Evolutionary conservation across 1,284 basidiomycete species (phyloP).

Genomic region (Pseudozyma flocculosa): DNA sequence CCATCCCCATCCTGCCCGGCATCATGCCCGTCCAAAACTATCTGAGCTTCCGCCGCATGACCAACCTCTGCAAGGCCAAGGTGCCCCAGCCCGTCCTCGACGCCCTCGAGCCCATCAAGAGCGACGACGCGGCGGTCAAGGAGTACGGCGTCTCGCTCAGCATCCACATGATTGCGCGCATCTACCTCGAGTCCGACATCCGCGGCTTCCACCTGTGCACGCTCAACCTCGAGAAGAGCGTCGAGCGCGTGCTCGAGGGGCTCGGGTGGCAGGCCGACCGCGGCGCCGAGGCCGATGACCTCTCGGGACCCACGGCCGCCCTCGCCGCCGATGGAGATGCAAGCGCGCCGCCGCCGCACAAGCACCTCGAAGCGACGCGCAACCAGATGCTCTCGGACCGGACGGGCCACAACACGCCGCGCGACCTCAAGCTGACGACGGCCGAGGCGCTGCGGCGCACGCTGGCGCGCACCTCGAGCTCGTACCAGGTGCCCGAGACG

Average conservation of each 20-base stretch:
- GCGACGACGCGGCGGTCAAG: constrained; percentile 85
- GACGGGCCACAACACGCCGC: constrained; percentile 32
- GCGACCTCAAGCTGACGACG: constrained; percentile 26
- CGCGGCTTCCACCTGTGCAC: constrained; percentile 93
- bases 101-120: constrained; percentile 70
- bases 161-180: constrained; percentile 69
- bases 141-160: constrained; percentile 69
- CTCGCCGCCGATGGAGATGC: not conserved
- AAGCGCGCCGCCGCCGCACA: constrained; percentile 10
- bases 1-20: constrained; percentile 86
- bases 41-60: constrained; percentile 84
- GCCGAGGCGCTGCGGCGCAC: constrained; percentile 30
- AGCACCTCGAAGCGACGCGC: constrained; percentile 23
- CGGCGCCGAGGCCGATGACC: constrained; percentile 9
- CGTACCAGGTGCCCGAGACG: constrained; percentile 31
- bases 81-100: constrained; percentile 73
- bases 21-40: constrained; percentile 99
- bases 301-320: not conserved
- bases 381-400: constrained; percentile 36
- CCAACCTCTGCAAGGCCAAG: constrained; percentile 79
- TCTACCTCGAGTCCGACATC: constrained; percentile 68
- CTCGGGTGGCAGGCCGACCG: constrained; percentile 30
- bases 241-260: constrained; percentile 74
- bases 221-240: constrained; percentile 94
- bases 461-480: constrained; percentile 24